Base-by-base conservation (phyloP, 768 basidiomycete genomes). In the Candolleomyces aberdarensis region DNA sequence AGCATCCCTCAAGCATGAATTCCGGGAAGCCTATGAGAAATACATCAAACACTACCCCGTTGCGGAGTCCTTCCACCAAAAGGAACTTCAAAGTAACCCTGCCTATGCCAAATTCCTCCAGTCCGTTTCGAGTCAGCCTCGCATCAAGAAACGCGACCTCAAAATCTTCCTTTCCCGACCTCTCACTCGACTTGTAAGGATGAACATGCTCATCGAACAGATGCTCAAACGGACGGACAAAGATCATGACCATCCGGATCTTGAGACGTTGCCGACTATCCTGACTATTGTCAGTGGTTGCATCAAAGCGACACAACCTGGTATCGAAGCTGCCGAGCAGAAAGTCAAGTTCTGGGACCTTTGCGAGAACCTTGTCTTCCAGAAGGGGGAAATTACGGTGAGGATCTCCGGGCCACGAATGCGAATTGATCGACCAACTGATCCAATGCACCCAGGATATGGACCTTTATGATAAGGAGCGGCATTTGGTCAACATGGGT, bases 11-110 rank as follows among this genome's bases (percentile, higher is more conserved):
- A 75, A 70, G 63, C 65, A 67, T 20, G 78, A 81, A 36, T 91
- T 89, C 71, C 84, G 85, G 43, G 72, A 74, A 14, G 83, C 83
- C 9, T 94, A 94, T 63, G 92, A 94, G 64, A 78, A 78, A 0
- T 94, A 94, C 72, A 91, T 94, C 73, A 91, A 94, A 68, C 86
- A 94, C 63, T 96, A 94, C 63, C 94, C 94, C 3, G 78, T 96
- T 49, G 85, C 94, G 1, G 91, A 95, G 68, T 90, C 91, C 10
- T 80, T 80, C 26, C 92, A 96, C 66, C 88, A 89, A 56, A 83
- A 85, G 32, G 91, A 96, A 69, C 79, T 91, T 47, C 85, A 82
- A 58, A 78, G 76, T 31, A 96, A 93, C 70, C 75, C 79, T 11
- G 74, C 72, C 3, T 96, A 96, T 70, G 82, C 83, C 60, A 70